phyloP scores from a whole-genome alignment of 805 yeast species.

The Schwanniomyces vanrijiae region DNA sequence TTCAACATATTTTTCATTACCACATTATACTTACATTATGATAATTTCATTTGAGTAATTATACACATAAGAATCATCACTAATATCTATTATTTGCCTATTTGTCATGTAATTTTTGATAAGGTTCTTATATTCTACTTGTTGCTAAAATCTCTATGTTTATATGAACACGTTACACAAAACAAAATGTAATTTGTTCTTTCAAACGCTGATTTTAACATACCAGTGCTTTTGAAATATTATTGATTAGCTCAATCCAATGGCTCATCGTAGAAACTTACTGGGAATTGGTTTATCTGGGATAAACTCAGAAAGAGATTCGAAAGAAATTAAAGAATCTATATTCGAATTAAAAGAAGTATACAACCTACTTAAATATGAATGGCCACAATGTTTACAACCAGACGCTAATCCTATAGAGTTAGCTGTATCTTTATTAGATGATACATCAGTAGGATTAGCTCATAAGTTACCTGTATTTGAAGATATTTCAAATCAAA shows the following conservation, averaged over 20 bases:
- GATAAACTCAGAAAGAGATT: constrained; percentile 15
- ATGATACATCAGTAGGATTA: constrained; percentile 87
- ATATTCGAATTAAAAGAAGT: constrained; percentile 36
- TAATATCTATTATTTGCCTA: constrained; percentile 12
- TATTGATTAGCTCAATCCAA: not conserved
- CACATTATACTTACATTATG: constrained; percentile 18
- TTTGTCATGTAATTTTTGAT: constrained; percentile 6
- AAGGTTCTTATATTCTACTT: not conserved
- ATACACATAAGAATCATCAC: constrained; percentile 7
- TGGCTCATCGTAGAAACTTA: constrained; percentile 22
- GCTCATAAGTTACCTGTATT: constrained; percentile 75
- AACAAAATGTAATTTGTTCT: not conserved
- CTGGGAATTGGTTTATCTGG: constrained; percentile 22
- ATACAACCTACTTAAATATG: constrained; percentile 37
- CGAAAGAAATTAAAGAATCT: constrained; percentile 21
- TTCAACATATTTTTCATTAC: not conserved
- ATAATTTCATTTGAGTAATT: constrained; percentile 12
- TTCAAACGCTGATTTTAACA: not conserved
- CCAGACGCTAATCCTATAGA: constrained; percentile 75
- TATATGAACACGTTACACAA: constrained; percentile 1
- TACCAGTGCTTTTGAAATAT: not conserved
- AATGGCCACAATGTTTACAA: constrained; percentile 43
- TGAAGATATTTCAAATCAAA: constrained; percentile 52
- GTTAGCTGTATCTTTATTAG: constrained; percentile 77
- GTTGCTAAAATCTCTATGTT: not conserved